Conservation (phyloP, 2,329 filamentous ascomycete genomes). For the Rhynchosporium secalis region DNA sequence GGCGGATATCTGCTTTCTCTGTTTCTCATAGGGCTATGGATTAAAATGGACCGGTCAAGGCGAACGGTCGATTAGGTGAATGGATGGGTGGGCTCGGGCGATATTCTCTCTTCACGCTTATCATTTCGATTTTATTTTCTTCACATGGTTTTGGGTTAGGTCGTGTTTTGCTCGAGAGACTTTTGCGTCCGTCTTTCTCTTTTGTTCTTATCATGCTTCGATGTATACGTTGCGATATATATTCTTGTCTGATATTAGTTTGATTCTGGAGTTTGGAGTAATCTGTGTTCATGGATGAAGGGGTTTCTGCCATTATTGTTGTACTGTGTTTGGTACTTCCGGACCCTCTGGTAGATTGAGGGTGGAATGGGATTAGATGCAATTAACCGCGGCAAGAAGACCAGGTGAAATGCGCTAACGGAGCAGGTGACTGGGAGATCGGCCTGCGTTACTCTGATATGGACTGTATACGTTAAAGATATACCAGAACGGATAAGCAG, state of each 20-base stretch:
- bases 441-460: not conserved
- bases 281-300: constrained; percentile 12
- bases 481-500: constrained; percentile 6
- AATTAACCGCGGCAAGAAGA: no score
- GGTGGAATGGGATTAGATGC: not conserved
- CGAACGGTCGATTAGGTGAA: not conserved
- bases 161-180: constrained; percentile 4
- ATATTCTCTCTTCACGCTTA: not conserved
- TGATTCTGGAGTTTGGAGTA: not conserved
- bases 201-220: not conserved
- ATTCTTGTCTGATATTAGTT: not conserved
- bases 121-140: no score
- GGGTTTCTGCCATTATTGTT: not conserved
- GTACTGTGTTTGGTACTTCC: not conserved
- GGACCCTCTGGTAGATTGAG: not conserved
- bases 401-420: no score
- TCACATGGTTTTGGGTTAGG: not conserved
- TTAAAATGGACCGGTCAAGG: not conserved
- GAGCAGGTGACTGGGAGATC: not conserved
- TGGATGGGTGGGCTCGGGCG: not conserved
- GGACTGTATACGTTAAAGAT: not conserved
- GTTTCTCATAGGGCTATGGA: not conserved
- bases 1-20: not conserved
- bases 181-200: not conserved
- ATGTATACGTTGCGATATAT: constrained; percentile 6